phyloP scores from a whole-genome alignment of 768 basidiomycete genomes.

The Clitopilus passeckerianus region DNA sequence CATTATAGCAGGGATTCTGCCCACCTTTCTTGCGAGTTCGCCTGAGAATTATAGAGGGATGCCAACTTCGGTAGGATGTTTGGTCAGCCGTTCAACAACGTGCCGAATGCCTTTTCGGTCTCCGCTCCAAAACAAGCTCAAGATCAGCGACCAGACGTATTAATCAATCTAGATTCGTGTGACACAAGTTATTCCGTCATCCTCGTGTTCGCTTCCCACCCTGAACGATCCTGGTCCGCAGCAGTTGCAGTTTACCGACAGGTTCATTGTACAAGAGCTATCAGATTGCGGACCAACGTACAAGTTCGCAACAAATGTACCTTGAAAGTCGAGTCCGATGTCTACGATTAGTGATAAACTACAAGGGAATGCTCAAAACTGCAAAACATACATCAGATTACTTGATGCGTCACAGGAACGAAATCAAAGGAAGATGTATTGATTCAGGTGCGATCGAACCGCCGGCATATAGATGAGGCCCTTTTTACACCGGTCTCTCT shows the following conservation, averaged over 20 bases:
- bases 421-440: background rate
- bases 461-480: background rate
- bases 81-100: background rate
- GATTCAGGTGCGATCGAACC: background rate
- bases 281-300: background rate
- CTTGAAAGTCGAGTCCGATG: background rate
- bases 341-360: background rate
- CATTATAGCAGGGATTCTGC: background rate
- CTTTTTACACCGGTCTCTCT: background rate
- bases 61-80: background rate
- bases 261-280: background rate
- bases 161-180: background rate
- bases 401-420: background rate
- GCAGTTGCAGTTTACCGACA: background rate
- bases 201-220: background rate
- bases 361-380: background rate
- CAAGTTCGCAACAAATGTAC: background rate
- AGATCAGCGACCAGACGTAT: background rate
- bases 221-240: background rate
- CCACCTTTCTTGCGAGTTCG: background rate
- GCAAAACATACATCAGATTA: background rate
- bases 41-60: background rate
- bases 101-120: background rate
- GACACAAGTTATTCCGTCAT: background rate
- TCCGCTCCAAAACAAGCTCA: background rate